Evolutionary conservation across 176 grass and related monocot genomes (phyloP).

Genomic region (Aegilops speltoides): DNA sequence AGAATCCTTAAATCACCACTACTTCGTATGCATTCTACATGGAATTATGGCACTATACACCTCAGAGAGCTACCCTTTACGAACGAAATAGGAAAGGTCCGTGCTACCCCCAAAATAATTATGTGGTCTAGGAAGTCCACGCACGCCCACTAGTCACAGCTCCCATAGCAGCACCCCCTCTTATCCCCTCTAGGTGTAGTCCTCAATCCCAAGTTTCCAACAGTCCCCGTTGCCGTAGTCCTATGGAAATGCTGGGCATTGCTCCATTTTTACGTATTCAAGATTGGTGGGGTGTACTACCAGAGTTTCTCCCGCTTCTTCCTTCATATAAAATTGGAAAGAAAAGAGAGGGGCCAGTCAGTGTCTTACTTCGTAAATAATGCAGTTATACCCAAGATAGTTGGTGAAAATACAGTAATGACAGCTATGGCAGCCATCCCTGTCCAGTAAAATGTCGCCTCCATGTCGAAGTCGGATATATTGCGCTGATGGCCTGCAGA

Average conservation of each 20-base stretch:
- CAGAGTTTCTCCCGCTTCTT: background rate
- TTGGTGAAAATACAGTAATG: conserved; percentile 55
- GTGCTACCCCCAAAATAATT: background rate
- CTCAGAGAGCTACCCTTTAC: background rate
- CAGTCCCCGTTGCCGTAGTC: background rate
- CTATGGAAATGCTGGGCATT: background rate
- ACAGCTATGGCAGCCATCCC: conserved; percentile 70
- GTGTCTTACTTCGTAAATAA: conserved; percentile 78
- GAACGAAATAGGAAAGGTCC: background rate
- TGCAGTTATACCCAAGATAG: conserved; percentile 68
- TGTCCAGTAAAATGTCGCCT: conserved; percentile 58
- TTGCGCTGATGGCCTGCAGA: conserved; percentile 66
- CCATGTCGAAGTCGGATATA: conserved; percentile 51
- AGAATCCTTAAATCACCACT: background rate
- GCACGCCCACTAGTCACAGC: background rate
- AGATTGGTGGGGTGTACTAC: background rate
- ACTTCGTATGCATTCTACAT: background rate
- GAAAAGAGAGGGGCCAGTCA: background rate
- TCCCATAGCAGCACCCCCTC: background rate
- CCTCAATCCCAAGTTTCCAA: background rate
- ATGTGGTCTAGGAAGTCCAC: background rate
- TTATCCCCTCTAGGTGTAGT: background rate
- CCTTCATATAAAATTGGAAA: background rate
- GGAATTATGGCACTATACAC: background rate
- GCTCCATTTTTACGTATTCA: background rate